These are phyloP conservation scores for Stenocarpella maydis DNA, from an alignment of 2,329 filamentous ascomycete genomes.

Conservation along the genomic window DNA sequence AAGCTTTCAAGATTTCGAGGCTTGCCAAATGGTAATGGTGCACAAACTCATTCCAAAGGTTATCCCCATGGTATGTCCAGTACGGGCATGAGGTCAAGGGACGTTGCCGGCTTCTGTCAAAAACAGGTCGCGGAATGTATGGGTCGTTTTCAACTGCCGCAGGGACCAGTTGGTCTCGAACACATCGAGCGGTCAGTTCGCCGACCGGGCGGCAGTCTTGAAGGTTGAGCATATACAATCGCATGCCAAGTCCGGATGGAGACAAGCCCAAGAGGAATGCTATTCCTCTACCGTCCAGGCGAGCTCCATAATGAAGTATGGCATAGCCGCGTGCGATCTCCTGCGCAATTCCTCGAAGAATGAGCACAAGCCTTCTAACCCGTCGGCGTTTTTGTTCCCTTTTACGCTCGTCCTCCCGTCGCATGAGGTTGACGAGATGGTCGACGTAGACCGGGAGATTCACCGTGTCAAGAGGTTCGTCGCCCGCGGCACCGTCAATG, in stretches of 20 bases:
- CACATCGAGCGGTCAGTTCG: neutral
- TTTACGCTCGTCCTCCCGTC: too few relatives aligned
- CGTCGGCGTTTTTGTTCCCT: too few relatives aligned
- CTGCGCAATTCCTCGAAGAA: neutral
- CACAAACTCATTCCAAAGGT: neutral
- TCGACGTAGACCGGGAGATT: neutral
- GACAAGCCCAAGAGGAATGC: neutral
- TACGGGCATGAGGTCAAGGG: too few relatives aligned
- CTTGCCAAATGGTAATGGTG: neutral
- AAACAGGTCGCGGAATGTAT: neutral
- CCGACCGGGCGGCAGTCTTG: neutral
- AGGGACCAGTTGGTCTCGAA: neutral
- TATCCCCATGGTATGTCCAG: too few relatives aligned
- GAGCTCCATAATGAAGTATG: neutral
- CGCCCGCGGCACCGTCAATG: neutral
- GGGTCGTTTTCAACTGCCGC: neutral
- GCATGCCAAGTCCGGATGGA: neutral
- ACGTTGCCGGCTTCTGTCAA: too few relatives aligned
- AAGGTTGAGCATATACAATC: neutral
- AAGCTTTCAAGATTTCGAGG: neutral
- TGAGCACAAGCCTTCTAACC: too few relatives aligned
- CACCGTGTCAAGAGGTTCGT: neutral
- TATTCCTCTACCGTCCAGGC: neutral
- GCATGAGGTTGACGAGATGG: too few relatives aligned
- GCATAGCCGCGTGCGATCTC: neutral